Evolutionary conservation across 2,329 filamentous ascomycete genomes (phyloP), one percentile per base, ranked within the genome.

Genomic region (Talaromyces sp.): DNA sequence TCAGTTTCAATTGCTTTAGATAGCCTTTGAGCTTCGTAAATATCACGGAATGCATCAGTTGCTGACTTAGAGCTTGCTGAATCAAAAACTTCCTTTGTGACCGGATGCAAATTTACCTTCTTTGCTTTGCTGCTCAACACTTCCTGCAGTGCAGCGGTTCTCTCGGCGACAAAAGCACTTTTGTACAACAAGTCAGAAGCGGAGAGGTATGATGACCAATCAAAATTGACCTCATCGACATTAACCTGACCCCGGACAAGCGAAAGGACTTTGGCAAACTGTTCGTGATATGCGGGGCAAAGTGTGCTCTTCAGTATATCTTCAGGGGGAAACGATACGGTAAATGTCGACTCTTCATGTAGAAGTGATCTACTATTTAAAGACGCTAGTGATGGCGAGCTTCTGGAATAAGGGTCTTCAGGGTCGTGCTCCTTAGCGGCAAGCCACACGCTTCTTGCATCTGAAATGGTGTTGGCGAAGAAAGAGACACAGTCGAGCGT

Each of bases 401-500:
- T 59, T 57, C 61, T 58, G 2, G 86, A 81, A 70, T 85, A 87
- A 6, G 79, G 70, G 69, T 87, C 85, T 22, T 79, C 70, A 0
- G 72, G 64, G 66, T 87, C 85, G 54, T 81, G 80, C 3, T 77
- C 80, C 52, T 84, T 82, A 3, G 80, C 78, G 0, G 81, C 72
- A 6, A 83, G 79, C 77, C 0, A 63, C 37, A 10, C 52, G 43
- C 70, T 77, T 33, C 84, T 75, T 7, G 83, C 81, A 67, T 86
- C 84, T 1, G 76, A 72, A 10, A 85, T 76, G 1, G 78, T 85
- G 27, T 78, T 75, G 1, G 84, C 78, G 62, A 86, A 79, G 35
- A 87, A 80, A 0, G 85, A 84, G 19, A 87, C 81, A 66, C 84
- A 87, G 72, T 88, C 86, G 0, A 87, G 77, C 0, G 82, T 84